Conservation (phyloP, 2,329 filamentous ascomycete genomes). For the Sclerotinia glacialis region DNA sequence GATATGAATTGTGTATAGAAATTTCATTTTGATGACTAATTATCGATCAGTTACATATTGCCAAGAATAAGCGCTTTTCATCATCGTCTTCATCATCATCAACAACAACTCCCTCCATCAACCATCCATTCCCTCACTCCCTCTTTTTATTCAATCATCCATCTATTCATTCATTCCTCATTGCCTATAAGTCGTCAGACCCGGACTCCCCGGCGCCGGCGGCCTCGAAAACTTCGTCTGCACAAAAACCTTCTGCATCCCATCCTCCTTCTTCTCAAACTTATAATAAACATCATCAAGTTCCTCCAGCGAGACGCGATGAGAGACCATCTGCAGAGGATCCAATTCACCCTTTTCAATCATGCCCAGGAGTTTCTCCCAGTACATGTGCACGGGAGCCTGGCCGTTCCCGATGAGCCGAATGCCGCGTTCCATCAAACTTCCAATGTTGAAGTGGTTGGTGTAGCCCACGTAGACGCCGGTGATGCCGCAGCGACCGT, state of each 20-base stretch:
- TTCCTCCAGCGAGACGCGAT: conserved; percentile 73
- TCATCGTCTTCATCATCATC: not conserved
- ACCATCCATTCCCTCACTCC: not conserved
- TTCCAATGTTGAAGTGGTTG: conserved; percentile 45
- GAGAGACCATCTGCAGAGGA: conserved; percentile 75
- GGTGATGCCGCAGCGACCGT: conserved; percentile 72
- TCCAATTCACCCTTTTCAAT: conserved; percentile 69
- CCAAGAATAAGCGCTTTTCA: not conserved
- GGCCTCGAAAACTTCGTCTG: conserved; percentile 57
- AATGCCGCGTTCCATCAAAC: conserved; percentile 83
- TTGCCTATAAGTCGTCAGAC: conserved; percentile 9
- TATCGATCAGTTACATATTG: not conserved
- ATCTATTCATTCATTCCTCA: not conserved
- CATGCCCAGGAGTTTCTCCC: conserved; percentile 68
- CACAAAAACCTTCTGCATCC: conserved; percentile 77
- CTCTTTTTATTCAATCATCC: not conserved
- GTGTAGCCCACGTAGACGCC: conserved; percentile 62
- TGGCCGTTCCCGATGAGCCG: conserved; percentile 68
- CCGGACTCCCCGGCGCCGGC: conserved; percentile 49
- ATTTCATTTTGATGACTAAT: not conserved
- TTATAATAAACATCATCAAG: conserved; percentile 61
- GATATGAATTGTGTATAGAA: not conserved
- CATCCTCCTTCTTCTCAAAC: conserved; percentile 60
- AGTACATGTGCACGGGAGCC: conserved; percentile 78
- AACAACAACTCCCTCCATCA: not conserved